Conservation (phyloP, 805 yeast genomes). For the Metschnikowia arizonensis region DNA sequence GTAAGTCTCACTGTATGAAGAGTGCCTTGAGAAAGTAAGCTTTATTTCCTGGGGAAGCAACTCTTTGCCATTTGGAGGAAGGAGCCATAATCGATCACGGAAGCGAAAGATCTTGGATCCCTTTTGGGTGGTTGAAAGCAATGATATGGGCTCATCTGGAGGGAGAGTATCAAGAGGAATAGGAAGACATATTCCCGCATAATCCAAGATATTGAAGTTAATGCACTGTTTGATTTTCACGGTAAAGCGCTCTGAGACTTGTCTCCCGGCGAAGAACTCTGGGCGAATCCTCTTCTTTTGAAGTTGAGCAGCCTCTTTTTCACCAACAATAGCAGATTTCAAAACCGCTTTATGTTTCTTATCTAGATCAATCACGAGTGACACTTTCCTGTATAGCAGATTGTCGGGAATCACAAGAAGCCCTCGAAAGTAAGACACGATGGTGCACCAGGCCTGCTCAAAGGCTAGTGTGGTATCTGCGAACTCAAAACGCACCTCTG, state of each 20-base stretch:
- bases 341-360: slow-evolving; percentile 5
- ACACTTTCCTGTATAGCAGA: slow-evolving; percentile 1
- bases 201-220: slow-evolving; percentile 34
- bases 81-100: slow-evolving; percentile 27
- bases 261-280: slow-evolving; percentile 9
- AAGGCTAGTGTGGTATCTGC: slow-evolving; percentile 44
- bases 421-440: slow-evolving; percentile 25
- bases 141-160: slow-evolving; percentile 12
- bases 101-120: slow-evolving; percentile 24
- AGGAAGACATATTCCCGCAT: slow-evolving; percentile 28
- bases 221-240: slow-evolving; percentile 36
- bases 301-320: background rate
- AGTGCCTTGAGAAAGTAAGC: slow-evolving; percentile 44
- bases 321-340: background rate
- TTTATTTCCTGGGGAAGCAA: slow-evolving; percentile 35
- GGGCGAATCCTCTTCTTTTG: background rate
- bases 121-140: slow-evolving; percentile 17
- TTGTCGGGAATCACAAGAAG: slow-evolving; percentile 5
- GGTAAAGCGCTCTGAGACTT: slow-evolving; percentile 5
- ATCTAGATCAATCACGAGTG: slow-evolving; percentile 10
- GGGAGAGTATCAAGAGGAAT: slow-evolving; percentile 17
- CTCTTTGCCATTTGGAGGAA: slow-evolving; percentile 23
- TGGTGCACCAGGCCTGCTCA: slow-evolving; percentile 49
- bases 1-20: slow-evolving; percentile 41
- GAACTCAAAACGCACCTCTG: slow-evolving; percentile 39